Evolutionary conservation across 768 basidiomycete species (phyloP), one percentile per base, ranked within the genome.

Genomic region (Lactarius tabidus): DNA sequence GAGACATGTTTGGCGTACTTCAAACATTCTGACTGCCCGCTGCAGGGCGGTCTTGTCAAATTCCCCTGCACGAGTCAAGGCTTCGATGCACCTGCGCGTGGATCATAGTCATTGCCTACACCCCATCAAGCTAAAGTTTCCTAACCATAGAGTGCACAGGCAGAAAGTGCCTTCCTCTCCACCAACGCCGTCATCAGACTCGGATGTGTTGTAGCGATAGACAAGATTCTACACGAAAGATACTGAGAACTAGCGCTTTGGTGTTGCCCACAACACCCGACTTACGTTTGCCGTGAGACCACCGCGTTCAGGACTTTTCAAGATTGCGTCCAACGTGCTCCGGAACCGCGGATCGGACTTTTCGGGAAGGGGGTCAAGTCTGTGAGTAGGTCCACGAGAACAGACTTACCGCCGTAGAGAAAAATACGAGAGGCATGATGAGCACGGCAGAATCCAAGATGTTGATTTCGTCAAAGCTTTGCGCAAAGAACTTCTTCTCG

Each of bases 91-190:
- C 90, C 90, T 91, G 55, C 67, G 35, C 70, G 29, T 29, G 39
- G 17, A 62, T 29, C n/a, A 15, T 36, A n/a, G 7, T 59, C 18
- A 58, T 53, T 14, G 33, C 8, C 31, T 23, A 36, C 17, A n/a
- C 39, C 6, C 28, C 18, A 17, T 2, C 18, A 20, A 59, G 33
- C 6, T 9, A 12, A 29, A 23, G 51, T 15, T 10, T 43, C 55
- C 61, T 7, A 59, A 89, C 91, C 90, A 93, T 8, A 93, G 74
- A 0, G 90, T 92, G 71, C 93, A 95, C 55, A 98, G 78, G 66
- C 92, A 93, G 77, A 98, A 97, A 0, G 91, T 95, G 2, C 95
- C 95, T 76, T 97, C 95, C 68, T 96, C 93, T 1, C 95, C 95
- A 1, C 96, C 95, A 15, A 98, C 93, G 8, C 96, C 96, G 70